These are phyloP conservation scores for Dioscorea dumetorum DNA, from an alignment of 106 monocot species.

Conservation along the genomic window DNA sequence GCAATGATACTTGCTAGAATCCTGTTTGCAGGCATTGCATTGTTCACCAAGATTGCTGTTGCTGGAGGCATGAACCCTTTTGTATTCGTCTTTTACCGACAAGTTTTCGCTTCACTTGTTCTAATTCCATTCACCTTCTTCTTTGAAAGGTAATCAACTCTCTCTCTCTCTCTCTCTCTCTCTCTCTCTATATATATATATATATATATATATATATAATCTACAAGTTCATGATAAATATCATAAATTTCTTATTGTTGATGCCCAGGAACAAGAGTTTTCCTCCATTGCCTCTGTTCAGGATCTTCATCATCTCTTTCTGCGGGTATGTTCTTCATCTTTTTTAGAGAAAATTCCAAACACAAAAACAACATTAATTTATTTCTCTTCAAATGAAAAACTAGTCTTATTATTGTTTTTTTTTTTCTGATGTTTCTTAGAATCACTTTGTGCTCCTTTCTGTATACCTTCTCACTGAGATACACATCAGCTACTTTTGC, in stretches of 20 bases:
- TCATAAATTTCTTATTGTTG: not conserved
- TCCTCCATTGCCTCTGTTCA: too few relatives aligned
- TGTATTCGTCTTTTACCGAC: not conserved
- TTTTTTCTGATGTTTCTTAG: not conserved
- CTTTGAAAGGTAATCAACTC: not conserved
- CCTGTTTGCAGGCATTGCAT: not conserved
- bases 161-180: too few relatives aligned
- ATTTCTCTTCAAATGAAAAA: too few relatives aligned
- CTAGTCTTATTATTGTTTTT: too few relatives aligned
- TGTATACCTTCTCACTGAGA: not conserved
- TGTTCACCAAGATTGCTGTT: not conserved
- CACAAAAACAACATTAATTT: too few relatives aligned
- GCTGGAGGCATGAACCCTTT: not conserved
- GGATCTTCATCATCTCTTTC: too few relatives aligned
- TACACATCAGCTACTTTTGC: conserved; percentile 3
- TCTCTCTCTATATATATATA: too few relatives aligned
- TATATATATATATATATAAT: not conserved
- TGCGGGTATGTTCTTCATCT: too few relatives aligned
- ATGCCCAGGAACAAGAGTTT: not conserved
- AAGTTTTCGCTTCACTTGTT: not conserved
- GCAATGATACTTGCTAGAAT: not conserved
- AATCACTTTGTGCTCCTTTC: not conserved
- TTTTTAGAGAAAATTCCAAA: too few relatives aligned
- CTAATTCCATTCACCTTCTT: not conserved
- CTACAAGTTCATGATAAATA: not conserved